These are phyloP conservation scores for Pezicula rhizophila DNA, from an alignment of 2,329 filamentous ascomycete genomes.

Conservation along the genomic window DNA sequence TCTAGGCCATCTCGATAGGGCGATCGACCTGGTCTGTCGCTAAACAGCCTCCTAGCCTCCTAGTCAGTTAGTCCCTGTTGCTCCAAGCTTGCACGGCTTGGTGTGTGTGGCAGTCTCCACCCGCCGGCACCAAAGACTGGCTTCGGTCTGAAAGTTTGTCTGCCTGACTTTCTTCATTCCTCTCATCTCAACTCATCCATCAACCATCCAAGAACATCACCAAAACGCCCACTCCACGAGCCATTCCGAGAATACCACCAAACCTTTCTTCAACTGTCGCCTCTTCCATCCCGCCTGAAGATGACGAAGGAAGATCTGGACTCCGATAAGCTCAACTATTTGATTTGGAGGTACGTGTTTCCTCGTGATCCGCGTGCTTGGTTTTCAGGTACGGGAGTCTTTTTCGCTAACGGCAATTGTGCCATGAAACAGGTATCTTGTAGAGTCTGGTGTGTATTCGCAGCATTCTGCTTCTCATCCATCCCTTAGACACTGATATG, in stretches of 20 bases:
- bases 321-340: slow-evolving; percentile 63
- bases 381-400: slow-evolving; percentile 18
- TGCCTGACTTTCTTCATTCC: slow-evolving; percentile 15
- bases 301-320: slow-evolving; percentile 40
- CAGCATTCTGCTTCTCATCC: slow-evolving; percentile 1
- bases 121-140: not conserved
- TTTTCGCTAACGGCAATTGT: slow-evolving; percentile 24
- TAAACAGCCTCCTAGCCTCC: not conserved
- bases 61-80: not conserved
- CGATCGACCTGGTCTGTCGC: not conserved
- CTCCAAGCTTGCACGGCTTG: not conserved
- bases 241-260: slow-evolving; percentile 1
- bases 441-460: slow-evolving; percentile 27
- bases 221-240: not conserved
- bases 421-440: slow-evolving; percentile 26
- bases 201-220: slow-evolving; percentile 3
- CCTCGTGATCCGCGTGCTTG: slow-evolving; percentile 23
- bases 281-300: slow-evolving; percentile 5
- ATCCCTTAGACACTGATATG: slow-evolving; percentile 6
- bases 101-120: too few species aligned
- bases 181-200: slow-evolving; percentile 13
- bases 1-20: not conserved
- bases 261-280: not conserved
- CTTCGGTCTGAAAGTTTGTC: slow-evolving; percentile 5
- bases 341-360: slow-evolving; percentile 60